Evolutionary conservation across 2,329 filamentous ascomycete species (phyloP).

Genomic region (Lecanicillium sp.): DNA sequence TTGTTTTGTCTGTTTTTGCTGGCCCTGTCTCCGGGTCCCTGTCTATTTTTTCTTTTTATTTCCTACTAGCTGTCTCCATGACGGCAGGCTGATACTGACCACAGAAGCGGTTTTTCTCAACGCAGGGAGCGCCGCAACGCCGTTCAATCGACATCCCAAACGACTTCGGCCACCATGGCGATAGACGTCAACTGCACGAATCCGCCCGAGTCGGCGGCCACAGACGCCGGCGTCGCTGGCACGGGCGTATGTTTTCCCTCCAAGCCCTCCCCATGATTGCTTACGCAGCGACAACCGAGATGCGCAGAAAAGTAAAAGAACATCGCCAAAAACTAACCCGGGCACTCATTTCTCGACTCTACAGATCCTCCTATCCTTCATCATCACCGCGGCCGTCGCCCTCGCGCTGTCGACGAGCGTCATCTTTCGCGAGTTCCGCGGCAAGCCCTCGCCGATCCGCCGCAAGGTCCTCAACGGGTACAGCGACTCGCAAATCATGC

Average conservation of each 20-base stretch:
- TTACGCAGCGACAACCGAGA: too few relatives aligned
- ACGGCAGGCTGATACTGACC: too few relatives aligned
- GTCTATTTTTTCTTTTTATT: too few relatives aligned
- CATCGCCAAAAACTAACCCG: too few relatives aligned
- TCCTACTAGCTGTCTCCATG: too few relatives aligned
- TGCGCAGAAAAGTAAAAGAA: too few relatives aligned
- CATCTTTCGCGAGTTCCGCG: constrained; percentile 44
- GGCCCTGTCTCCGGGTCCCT: too few relatives aligned
- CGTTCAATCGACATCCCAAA: background rate
- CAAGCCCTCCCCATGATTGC: too few relatives aligned
- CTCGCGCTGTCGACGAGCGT: constrained; percentile 48
- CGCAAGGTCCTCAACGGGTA: constrained; percentile 59
- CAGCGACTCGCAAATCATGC: constrained; percentile 62
- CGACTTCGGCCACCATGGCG: background rate
- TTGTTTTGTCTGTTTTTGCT: too few relatives aligned
- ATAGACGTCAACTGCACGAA: constrained; percentile 29
- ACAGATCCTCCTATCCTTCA: constrained; percentile 57
- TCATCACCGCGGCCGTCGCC: constrained; percentile 53
- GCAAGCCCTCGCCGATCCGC: constrained; percentile 42
- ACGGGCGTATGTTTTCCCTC: constrained; percentile 36
- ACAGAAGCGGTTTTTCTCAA: too few relatives aligned
- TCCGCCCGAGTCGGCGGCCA: constrained; percentile 34
- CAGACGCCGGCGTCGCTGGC: constrained; percentile 51
- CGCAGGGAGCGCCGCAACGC: background rate
- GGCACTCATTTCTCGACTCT: too few relatives aligned